phyloP scores from a whole-genome alignment of 2,329 filamentous ascomycete genomes.

The Pseudocercospora macadamiae region DNA sequence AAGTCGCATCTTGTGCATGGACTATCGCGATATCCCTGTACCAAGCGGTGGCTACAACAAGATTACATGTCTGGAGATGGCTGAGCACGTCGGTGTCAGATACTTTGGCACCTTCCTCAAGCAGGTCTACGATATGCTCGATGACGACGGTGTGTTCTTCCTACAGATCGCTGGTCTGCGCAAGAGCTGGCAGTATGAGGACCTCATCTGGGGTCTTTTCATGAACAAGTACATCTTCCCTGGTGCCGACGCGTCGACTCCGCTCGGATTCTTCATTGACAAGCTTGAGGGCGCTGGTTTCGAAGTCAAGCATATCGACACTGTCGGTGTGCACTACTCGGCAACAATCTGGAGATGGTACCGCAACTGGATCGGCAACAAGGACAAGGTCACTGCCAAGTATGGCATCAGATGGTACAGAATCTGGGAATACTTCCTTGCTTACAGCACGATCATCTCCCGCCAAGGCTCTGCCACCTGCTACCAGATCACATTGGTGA shows the following conservation, averaged over 20 bases:
- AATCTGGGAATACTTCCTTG: constrained; percentile 92
- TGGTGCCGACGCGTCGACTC: constrained; percentile 92
- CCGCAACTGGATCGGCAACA: constrained; percentile 95
- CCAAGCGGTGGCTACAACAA: constrained; percentile 80
- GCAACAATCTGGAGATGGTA: constrained; percentile 98
- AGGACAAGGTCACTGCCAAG: constrained; percentile 89
- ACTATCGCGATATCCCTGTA: constrained; percentile 91
- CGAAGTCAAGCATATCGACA: constrained; percentile 90
- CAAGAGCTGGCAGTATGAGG: constrained; percentile 96
- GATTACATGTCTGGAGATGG: constrained; percentile 98
- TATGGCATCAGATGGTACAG: constrained; percentile 96
- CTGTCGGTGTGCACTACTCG: constrained; percentile 94
- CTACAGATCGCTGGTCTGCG: constrained; percentile 93
- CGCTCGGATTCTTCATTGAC: constrained; percentile 83
- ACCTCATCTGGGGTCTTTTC: constrained; percentile 96
- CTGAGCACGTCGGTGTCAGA: constrained; percentile 94
- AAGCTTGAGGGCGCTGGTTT: constrained; percentile 84
- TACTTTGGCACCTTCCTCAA: constrained; percentile 79
- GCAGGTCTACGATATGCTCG: constrained; percentile 92
- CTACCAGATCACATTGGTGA: constrained; percentile 84
- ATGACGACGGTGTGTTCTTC: constrained; percentile 95
- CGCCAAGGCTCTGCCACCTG: constrained; percentile 83
- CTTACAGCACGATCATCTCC: constrained; percentile 80
- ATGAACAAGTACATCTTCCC: constrained; percentile 99
- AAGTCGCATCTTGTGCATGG: constrained; percentile 90